Evolutionary conservation across 768 basidiomycete species (phyloP).

Genomic region (Tylopilus plumbeoviolaceoides): DNA sequence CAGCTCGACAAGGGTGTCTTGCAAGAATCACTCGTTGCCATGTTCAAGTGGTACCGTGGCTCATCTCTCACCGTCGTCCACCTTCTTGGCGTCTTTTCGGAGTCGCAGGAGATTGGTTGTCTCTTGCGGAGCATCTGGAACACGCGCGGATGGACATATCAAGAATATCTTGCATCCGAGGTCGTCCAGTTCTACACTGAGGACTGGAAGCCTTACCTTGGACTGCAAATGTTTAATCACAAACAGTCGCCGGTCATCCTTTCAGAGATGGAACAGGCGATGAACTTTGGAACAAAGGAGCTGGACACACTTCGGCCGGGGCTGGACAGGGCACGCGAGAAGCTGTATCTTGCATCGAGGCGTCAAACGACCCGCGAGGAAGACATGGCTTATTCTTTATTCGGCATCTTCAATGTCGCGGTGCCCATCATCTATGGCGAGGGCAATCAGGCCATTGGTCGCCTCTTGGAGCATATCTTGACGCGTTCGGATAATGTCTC

Average conservation of each 20-base stretch:
- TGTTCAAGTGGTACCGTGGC: background rate
- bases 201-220: constrained; percentile 12
- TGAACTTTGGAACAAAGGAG: background rate
- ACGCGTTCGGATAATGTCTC: background rate
- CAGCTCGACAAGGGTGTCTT: background rate
- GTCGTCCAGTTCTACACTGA: constrained; percentile 6
- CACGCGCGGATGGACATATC: constrained; percentile 7
- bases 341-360: constrained; percentile 9
- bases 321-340: background rate
- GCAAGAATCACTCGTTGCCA: background rate
- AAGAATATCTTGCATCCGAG: constrained; percentile 6
- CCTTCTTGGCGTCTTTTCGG: background rate
- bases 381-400: constrained; percentile 14
- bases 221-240: background rate
- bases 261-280: background rate
- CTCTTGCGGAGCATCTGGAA: constrained; percentile 11
- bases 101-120: background rate
- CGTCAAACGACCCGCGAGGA: constrained; percentile 10
- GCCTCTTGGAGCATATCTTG: background rate
- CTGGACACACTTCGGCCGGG: background rate
- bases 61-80: background rate
- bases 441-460: background rate
- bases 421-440: constrained; percentile 15
- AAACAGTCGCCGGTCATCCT: constrained; percentile 2
- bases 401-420: constrained; percentile 9